Conservation (phyloP, 345 rosid species). For the Tarenaya hassleriana region DNA sequence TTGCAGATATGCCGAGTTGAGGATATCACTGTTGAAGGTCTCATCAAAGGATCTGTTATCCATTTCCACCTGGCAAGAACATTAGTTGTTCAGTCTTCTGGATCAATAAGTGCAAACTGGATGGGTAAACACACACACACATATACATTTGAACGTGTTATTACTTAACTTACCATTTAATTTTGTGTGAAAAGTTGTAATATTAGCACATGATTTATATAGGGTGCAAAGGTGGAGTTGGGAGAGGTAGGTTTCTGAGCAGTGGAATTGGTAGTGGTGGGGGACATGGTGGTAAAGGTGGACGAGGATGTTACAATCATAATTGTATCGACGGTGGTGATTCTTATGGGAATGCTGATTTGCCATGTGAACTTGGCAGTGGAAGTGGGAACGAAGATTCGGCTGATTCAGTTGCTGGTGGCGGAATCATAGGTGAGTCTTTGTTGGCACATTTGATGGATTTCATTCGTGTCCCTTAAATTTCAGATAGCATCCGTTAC, state of each 20-base stretch:
- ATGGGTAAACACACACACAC: constrained; percentile 50
- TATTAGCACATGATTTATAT: constrained; percentile 8
- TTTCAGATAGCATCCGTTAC: constrained; percentile 2
- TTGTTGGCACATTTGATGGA: constrained; percentile 5
- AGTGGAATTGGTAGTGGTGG: constrained; percentile 85
- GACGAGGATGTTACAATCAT: constrained; percentile 71
- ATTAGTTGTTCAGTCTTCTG: constrained; percentile 61
- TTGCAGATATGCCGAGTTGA: constrained; percentile 95
- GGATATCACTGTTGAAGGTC: constrained; percentile 82
- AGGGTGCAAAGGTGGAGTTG: constrained; percentile 92
- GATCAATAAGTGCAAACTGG: constrained; percentile 72
- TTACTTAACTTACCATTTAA: too few species aligned
- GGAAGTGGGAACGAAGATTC: constrained; percentile 81
- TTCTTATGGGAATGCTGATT: constrained; percentile 67
- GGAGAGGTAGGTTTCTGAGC: constrained; percentile 59
- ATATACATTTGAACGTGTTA: constrained; percentile 9
- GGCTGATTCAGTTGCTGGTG: constrained; percentile 70
- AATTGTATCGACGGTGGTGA: constrained; percentile 62
- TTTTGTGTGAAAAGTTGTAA: constrained; percentile 1
- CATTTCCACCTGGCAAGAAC: constrained; percentile 95
- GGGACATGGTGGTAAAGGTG: constrained; percentile 96
- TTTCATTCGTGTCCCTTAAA: background rate
- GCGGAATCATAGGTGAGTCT: constrained; percentile 73
- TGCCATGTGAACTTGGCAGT: constrained; percentile 97
- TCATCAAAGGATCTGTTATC: constrained; percentile 84